Conservation (phyloP, 805 yeast species). For the Candida gorgasii region DNA sequence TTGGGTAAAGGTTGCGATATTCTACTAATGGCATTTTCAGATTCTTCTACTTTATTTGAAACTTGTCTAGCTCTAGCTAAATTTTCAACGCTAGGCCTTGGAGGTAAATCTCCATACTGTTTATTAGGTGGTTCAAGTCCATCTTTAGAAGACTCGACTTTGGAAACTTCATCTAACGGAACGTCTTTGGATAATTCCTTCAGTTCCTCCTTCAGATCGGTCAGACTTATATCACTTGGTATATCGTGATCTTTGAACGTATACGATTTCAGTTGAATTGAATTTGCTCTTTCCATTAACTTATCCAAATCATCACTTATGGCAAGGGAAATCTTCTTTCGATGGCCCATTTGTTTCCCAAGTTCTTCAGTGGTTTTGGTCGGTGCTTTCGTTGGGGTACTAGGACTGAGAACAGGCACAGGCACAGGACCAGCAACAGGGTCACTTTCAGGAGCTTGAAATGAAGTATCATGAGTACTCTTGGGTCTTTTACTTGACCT, state of each 20-base stretch:
- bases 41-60: conserved; percentile 15
- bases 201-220: conserved; percentile 6
- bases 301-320: conserved; percentile 39
- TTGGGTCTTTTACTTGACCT: conserved; percentile 41
- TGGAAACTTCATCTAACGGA: too few relatives aligned
- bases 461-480: conserved; percentile 20
- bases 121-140: too few relatives aligned
- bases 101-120: conserved; percentile 19
- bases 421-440: conserved; percentile 12
- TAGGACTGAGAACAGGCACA: conserved; percentile 10
- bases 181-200: too few relatives aligned
- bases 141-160: too few relatives aligned
- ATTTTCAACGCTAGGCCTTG: conserved; percentile 27
- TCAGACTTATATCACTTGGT: conserved; percentile 13
- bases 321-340: conserved; percentile 25
- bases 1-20: conserved; percentile 15
- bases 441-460: not conserved
- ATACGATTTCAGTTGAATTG: conserved; percentile 18
- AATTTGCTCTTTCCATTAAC: conserved; percentile 37
- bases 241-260: conserved; percentile 13
- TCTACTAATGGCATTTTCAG: conserved; percentile 1
- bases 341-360: conserved; percentile 10
- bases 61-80: conserved; percentile 25
- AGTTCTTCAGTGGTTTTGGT: conserved; percentile 1
- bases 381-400: not conserved